Evolutionary conservation across 2,329 filamentous ascomycete genomes (phyloP), one percentile per base, ranked within the genome.

Genomic region (Lachnellula subtilissima): DNA sequence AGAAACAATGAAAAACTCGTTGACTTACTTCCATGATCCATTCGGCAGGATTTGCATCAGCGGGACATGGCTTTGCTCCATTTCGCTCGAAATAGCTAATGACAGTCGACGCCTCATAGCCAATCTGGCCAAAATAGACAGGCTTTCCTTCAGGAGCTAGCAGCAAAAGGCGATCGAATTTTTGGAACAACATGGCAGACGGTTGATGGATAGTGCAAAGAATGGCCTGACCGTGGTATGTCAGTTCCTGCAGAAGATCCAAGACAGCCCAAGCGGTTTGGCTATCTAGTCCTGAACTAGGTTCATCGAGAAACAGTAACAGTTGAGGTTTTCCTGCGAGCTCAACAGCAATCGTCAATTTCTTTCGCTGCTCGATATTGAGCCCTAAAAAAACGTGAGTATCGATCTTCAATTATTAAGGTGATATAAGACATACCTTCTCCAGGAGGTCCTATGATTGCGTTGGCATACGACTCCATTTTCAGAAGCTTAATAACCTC

Each of bases 141-240:
- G 88, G 91, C 68, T 79, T 82, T 54, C 89, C 89, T 54, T 89
- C 89, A 67, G 84, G 86, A 36, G 86, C 86, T 17, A 94, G 76
- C 76, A 94, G 90, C 22, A 93, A 78, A 3, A 94, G 80, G 53
- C 88, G 82, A 66, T 94, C 89, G 69, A 94, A 97, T 57, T 89
- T 87, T 71, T 96, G 89, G 77, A 97, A 96, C 48, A 97, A 79
- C 81, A 96, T 91, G 28, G 92, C 91, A 22, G 89, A 94, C 11
- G 93, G 93, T 72, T 97, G 93, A 72, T 97, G 93, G 57, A 97
- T 97, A 0, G 93, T 97, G 74, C 91, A 96, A 14, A 97, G 83
- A 70, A 97, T 89, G 50, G 93, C 92, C 70, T 95, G 91, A 14
- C 93, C 92, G 61, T 85, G 88, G 72, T 93, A 89, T 65, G 91